Conservation (phyloP, 2,329 filamentous ascomycete genomes). For the Cytospora mali region DNA sequence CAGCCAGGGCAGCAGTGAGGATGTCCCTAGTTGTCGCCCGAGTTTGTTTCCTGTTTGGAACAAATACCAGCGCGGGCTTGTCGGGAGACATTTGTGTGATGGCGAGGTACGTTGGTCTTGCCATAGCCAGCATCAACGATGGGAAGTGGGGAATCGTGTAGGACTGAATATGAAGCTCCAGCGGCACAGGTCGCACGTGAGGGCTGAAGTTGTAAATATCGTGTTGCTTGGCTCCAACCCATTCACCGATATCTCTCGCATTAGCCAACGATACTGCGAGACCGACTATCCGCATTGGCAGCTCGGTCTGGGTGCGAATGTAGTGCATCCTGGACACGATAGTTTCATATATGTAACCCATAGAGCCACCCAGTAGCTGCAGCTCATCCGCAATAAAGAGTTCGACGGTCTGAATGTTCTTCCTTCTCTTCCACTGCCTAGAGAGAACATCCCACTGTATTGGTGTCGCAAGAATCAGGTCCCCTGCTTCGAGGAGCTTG, state of each 20-base stretch:
- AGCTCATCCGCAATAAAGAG: constrained; percentile 95
- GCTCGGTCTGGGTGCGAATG: constrained; percentile 85
- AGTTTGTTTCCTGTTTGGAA: constrained; percentile 91
- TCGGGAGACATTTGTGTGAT: constrained; percentile 86
- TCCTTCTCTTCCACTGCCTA: constrained; percentile 92
- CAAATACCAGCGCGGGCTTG: constrained; percentile 89
- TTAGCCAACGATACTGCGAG: constrained; percentile 91
- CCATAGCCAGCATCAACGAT: constrained; percentile 98
- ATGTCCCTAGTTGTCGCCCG: constrained; percentile 85
- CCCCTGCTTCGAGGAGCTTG: constrained; percentile 82
- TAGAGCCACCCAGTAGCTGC: constrained; percentile 84
- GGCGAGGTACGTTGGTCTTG: constrained; percentile 87
- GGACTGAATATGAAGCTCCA: constrained; percentile 93
- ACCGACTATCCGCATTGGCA: constrained; percentile 82
- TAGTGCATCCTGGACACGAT: constrained; percentile 98
- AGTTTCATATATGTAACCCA: constrained; percentile 91
- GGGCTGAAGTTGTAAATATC: constrained; percentile 99
- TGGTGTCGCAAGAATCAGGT: constrained; percentile 90
- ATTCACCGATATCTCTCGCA: constrained; percentile 91
- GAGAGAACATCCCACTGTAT: constrained; percentile 95
- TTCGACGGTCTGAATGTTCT: constrained; percentile 88
- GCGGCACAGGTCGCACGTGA: constrained; percentile 80
- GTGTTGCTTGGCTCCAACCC: constrained; percentile 97
- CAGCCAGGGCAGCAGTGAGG: constrained; percentile 81
- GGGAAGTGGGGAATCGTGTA: constrained; percentile 97